phyloP scores from a whole-genome alignment of 2,329 filamentous ascomycete species.

The Lasiodiplodia citricola region DNA sequence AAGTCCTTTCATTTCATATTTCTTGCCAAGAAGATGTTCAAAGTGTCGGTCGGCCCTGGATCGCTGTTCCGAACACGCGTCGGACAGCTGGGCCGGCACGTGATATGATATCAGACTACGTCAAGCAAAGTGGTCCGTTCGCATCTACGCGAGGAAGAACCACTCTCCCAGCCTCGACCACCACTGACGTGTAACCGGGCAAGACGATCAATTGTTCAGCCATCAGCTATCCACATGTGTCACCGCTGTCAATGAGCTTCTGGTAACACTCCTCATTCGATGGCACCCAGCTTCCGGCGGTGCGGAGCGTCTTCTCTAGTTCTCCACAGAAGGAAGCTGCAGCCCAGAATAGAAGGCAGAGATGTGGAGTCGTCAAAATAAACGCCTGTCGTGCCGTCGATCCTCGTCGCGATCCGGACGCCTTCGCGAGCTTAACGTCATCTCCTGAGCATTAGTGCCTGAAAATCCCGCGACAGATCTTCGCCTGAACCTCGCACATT shows the following conservation, averaged over 20 bases:
- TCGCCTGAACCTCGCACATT: neutral
- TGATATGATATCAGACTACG: constrained; percentile 24
- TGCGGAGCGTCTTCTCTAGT: neutral
- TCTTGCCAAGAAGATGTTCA: neutral
- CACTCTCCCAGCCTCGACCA: constrained; percentile 9
- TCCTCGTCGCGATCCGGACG: constrained; percentile 3
- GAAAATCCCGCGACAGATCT: constrained; percentile 17
- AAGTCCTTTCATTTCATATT: too few species aligned
- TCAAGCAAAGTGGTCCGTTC: constrained; percentile 3
- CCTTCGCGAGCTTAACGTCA: neutral
- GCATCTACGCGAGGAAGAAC: neutral
- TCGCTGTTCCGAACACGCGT: constrained; percentile 9
- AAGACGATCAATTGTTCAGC: neutral
- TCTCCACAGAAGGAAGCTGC: neutral
- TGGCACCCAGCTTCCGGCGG: neutral
- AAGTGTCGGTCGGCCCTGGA: neutral
- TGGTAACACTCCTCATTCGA: neutral
- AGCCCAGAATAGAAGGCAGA: neutral
- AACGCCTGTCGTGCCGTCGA: neutral
- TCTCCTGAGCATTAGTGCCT: constrained; percentile 12
- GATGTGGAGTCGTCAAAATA: constrained; percentile 5
- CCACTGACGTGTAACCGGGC: neutral
- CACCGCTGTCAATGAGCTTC: neutral
- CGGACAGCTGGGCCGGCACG: neutral
- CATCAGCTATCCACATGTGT: neutral